Evolutionary conservation across 352 stramenopile genomes (phyloP).

Genomic region (Phytophthora cactorum): DNA sequence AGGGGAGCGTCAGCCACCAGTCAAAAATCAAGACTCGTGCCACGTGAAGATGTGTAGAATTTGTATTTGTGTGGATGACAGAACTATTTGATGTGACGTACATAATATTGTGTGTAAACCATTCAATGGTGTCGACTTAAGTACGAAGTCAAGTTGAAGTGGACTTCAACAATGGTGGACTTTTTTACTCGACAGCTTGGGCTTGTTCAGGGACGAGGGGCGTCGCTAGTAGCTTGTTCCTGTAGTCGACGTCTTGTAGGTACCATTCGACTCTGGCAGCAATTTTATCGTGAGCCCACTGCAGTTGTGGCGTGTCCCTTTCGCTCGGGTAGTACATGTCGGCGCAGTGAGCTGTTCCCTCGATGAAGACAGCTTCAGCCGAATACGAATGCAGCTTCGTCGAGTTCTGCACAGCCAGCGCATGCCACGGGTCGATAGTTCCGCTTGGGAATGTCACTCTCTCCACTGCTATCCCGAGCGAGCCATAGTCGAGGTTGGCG

Average conservation of each 20-base stretch:
- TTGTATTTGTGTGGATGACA: constrained; percentile 1
- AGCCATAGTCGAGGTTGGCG: constrained; percentile 82
- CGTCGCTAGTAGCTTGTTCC: background rate
- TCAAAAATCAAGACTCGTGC: constrained; percentile 17
- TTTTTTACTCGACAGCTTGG: constrained; percentile 29
- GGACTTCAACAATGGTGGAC: background rate
- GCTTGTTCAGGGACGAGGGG: constrained; percentile 14
- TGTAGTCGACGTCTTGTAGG: constrained; percentile 29
- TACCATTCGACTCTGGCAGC: constrained; percentile 53
- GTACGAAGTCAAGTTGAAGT: constrained; percentile 9
- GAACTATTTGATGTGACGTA: background rate
- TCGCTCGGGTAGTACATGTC: constrained; percentile 84
- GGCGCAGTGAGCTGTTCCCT: constrained; percentile 82
- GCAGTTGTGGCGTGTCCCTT: constrained; percentile 53
- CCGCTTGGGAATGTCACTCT: constrained; percentile 83
- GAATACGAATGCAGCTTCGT: constrained; percentile 64
- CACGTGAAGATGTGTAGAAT: background rate
- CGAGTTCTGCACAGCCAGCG: constrained; percentile 75
- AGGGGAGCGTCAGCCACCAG: constrained; percentile 15
- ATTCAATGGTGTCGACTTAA: background rate
- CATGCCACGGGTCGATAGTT: constrained; percentile 88
- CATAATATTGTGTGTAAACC: background rate
- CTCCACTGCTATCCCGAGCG: constrained; percentile 78
- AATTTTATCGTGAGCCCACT: constrained; percentile 79
- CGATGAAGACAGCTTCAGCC: constrained; percentile 72